phyloP scores from a whole-genome alignment of 1,139 yeast genomes.

The Candida sp. region DNA sequence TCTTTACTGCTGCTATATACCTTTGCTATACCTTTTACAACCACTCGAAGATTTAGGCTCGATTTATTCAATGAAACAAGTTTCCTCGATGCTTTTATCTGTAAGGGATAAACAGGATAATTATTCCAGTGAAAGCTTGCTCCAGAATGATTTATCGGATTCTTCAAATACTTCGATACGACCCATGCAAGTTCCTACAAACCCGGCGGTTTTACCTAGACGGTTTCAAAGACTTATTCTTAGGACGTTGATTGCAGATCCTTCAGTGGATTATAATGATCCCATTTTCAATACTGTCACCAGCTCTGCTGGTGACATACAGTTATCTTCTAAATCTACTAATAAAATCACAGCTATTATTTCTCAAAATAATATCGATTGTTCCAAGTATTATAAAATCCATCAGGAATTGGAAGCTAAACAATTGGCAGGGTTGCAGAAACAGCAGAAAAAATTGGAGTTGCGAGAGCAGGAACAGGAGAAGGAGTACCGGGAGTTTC shows the following conservation, averaged over 20 bases:
- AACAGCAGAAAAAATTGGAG: background rate
- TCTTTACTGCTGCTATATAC: too few relatives aligned
- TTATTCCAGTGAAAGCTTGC: background rate
- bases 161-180: background rate
- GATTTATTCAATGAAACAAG: background rate
- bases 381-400: background rate
- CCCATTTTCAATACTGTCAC: conserved; percentile 1
- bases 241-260: background rate
- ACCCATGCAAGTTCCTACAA: background rate
- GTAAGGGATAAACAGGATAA: background rate
- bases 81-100: background rate
- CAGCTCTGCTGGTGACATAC: background rate
- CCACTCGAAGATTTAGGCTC: too few relatives aligned
- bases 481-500: background rate
- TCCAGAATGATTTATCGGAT: background rate
- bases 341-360: background rate
- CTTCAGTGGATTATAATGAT: conserved; percentile 1
- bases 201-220: background rate
- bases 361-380: background rate
- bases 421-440: background rate
- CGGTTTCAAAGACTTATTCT: background rate
- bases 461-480: background rate
- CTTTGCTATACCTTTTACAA: too few relatives aligned
- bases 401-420: background rate
- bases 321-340: background rate